Evolutionary conservation across 768 basidiomycete species (phyloP).

Genomic region (Pisolithus tinctorius): DNA sequence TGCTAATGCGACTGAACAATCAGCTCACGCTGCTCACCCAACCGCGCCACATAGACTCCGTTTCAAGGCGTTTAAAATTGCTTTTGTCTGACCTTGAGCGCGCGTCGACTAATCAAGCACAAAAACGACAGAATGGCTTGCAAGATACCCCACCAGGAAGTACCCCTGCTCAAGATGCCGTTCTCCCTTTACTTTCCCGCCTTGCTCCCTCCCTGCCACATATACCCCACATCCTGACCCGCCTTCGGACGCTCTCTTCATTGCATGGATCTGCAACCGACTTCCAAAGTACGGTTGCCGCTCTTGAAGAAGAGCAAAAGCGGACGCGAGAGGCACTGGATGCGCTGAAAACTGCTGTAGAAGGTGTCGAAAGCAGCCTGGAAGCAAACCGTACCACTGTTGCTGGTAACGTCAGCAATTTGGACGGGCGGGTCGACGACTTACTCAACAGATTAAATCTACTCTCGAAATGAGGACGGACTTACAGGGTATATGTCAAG

Average conservation of each 20-base stretch:
- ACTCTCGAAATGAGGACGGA: constrained; percentile 14
- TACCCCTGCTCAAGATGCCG: constrained; percentile 45
- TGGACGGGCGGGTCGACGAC: constrained; percentile 53
- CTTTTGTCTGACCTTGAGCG: constrained; percentile 91
- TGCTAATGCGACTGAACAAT: constrained; percentile 74
- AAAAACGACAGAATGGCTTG: constrained; percentile 16
- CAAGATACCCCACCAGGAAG: constrained; percentile 9
- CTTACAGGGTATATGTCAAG: not conserved
- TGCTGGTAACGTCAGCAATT: constrained; percentile 63
- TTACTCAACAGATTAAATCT: constrained; percentile 39
- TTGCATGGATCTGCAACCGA: constrained; percentile 78
- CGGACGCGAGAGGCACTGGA: constrained; percentile 54
- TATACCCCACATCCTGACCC: constrained; percentile 84
- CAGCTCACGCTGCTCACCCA: constrained; percentile 88
- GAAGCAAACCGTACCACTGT: constrained; percentile 66
- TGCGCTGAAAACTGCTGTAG: constrained; percentile 63
- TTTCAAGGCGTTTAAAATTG: constrained; percentile 88
- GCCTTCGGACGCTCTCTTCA: constrained; percentile 75
- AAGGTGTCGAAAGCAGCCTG: constrained; percentile 69
- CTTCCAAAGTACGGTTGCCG: constrained; percentile 60
- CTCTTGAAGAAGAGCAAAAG: constrained; percentile 68
- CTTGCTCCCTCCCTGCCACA: constrained; percentile 71
- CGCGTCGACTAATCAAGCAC: constrained; percentile 38
- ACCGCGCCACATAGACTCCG: constrained; percentile 92
- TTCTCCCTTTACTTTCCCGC: constrained; percentile 63